Evolutionary conservation across 2,329 filamentous ascomycete species (phyloP).

Genomic region (Penicillium thymicola): DNA sequence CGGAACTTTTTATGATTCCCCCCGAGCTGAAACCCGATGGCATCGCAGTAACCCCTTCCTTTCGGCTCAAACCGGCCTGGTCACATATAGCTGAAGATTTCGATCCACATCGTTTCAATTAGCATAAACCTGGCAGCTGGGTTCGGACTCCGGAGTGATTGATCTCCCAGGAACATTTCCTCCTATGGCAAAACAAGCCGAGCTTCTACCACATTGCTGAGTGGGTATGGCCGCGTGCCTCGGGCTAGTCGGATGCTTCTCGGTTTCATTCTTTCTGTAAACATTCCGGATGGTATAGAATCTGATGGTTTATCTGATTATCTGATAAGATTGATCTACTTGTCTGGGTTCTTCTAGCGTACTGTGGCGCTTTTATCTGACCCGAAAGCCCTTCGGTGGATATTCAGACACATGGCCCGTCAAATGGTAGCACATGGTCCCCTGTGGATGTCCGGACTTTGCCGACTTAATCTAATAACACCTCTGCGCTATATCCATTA

Average conservation of each 20-base stretch:
- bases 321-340: constrained; percentile 2
- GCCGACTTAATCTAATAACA: background rate
- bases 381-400: background rate
- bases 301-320: background rate
- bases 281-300: background rate
- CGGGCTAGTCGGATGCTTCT: background rate
- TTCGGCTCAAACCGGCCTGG: background rate
- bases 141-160: background rate
- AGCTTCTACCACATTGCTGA: background rate
- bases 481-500: background rate
- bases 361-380: constrained; percentile 5
- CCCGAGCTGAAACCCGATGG: no score
- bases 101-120: background rate
- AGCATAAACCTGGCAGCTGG: background rate
- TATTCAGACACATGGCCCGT: background rate
- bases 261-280: background rate
- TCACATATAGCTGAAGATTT: background rate
- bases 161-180: background rate
- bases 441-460: background rate
- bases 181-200: background rate
- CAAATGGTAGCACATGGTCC: background rate
- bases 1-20: no score
- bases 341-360: background rate
- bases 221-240: background rate
- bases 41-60: background rate